phyloP scores from a whole-genome alignment of 129 eudicot species.

The Apium graveolens region DNA sequence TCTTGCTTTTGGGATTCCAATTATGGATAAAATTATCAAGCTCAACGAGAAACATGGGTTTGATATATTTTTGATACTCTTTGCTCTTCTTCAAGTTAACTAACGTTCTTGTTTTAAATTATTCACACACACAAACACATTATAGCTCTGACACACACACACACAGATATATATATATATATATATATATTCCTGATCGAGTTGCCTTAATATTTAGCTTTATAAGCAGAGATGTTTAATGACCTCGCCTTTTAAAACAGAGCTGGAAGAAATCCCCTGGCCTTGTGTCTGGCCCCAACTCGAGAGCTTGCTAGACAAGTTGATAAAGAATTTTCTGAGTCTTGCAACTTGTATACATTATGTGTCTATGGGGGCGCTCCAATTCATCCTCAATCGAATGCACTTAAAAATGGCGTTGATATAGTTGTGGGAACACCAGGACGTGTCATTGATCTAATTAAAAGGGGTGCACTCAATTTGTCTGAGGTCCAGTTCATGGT shows the following conservation, averaged over 20 bases:
- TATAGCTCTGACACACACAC: not conserved
- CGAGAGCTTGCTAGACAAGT: slow-evolving; percentile 90
- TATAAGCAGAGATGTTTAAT: not conserved
- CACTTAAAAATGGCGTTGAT: slow-evolving; percentile 81
- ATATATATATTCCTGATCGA: not conserved
- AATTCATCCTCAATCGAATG: slow-evolving; percentile 38
- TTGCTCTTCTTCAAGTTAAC: not conserved
- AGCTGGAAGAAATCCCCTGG: slow-evolving; percentile 59
- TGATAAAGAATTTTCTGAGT: slow-evolving; percentile 73
- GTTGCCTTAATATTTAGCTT: not conserved
- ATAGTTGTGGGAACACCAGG: slow-evolving; percentile 91
- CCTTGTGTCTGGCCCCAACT: slow-evolving; percentile 83
- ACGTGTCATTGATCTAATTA: slow-evolving; percentile 76
- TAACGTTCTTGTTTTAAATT: not conserved
- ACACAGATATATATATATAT: not conserved
- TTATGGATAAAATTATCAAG: slow-evolving; percentile 73
- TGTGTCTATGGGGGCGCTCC: slow-evolving; percentile 67
- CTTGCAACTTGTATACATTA: slow-evolving; percentile 52
- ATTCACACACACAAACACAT: not conserved
- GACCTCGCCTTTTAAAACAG: slow-evolving; percentile 20
- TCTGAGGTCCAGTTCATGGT: slow-evolving; percentile 61
- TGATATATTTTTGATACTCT: not conserved
- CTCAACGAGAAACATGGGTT: slow-evolving; percentile 69
- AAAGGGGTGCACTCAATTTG: slow-evolving; percentile 65
- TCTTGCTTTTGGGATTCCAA: slow-evolving; percentile 91